phyloP scores from a whole-genome alignment of 176 grass and related monocot genomes.

The Zizania latifolia region DNA sequence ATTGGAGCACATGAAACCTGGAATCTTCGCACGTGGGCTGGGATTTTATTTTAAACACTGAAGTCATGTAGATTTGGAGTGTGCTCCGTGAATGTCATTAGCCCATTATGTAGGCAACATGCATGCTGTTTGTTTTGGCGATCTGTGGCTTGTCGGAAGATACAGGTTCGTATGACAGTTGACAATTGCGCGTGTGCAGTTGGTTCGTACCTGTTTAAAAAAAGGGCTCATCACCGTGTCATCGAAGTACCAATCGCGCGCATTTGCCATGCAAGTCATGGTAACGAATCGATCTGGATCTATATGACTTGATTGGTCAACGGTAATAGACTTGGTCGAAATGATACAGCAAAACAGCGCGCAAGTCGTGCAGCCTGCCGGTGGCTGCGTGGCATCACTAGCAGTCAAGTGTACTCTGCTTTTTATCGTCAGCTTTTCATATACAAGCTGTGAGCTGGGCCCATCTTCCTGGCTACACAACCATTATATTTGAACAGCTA shows the following conservation, averaged over 20 bases:
- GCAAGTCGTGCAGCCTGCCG: not conserved
- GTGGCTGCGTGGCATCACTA: not conserved
- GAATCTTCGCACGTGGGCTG: too few relatives aligned
- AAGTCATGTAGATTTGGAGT: too few relatives aligned
- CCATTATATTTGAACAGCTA: too few relatives aligned
- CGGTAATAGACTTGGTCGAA: not conserved
- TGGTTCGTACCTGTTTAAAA: not conserved
- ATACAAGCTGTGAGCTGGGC: not conserved
- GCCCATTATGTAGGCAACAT: too few relatives aligned
- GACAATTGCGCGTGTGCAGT: not conserved
- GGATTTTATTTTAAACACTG: too few relatives aligned
- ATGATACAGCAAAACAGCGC: not conserved
- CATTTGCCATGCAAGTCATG: not conserved
- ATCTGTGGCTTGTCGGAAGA: too few relatives aligned
- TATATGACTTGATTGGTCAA: not conserved
- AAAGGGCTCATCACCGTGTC: not conserved
- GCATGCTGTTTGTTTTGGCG: too few relatives aligned
- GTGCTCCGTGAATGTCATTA: too few relatives aligned
- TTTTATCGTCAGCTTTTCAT: not conserved
- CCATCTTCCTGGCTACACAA: too few relatives aligned
- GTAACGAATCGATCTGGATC: not conserved
- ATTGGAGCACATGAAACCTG: too few relatives aligned
- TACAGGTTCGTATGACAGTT: too few relatives aligned
- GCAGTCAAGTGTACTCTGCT: not conserved
- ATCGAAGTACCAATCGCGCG: not conserved